These are phyloP conservation scores for Globisporangium cederbergense DNA, from an alignment of 352 stramenopile genomes.

Conservation along the genomic window DNA sequence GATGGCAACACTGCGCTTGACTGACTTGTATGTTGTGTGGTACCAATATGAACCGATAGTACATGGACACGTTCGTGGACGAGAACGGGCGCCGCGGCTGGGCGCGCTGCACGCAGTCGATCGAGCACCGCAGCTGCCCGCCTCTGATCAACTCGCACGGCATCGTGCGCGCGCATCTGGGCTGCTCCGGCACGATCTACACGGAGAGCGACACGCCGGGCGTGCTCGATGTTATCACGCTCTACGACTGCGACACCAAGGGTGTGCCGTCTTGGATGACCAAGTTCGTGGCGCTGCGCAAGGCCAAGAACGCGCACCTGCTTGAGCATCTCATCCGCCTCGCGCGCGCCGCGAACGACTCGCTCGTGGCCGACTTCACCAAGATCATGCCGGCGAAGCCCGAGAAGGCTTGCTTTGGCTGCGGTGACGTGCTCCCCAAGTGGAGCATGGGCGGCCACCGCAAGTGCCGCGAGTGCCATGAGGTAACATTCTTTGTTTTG, in stretches of 20 bases:
- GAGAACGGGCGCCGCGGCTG: constrained; percentile 52
- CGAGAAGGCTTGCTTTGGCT: constrained; percentile 42
- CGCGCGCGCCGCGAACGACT: constrained; percentile 46
- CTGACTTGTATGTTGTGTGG: background rate
- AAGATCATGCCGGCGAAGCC: constrained; percentile 22
- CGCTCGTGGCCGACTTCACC: constrained; percentile 38
- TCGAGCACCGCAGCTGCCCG: constrained; percentile 61
- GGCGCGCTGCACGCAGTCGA: constrained; percentile 58
- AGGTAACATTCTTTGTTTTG: constrained; percentile 24
- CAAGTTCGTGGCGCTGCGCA: constrained; percentile 49
- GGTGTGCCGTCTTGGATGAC: constrained; percentile 62
- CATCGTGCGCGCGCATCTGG: constrained; percentile 49
- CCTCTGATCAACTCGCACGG: constrained; percentile 45
- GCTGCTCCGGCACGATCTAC: constrained; percentile 61
- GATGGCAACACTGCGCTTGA: background rate
- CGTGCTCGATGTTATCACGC: constrained; percentile 49
- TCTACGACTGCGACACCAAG: constrained; percentile 62
- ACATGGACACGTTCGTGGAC: constrained; percentile 63
- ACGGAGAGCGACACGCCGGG: constrained; percentile 48
- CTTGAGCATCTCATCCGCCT: constrained; percentile 63
- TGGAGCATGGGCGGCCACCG: constrained; percentile 30
- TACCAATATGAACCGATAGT: constrained; percentile 12
- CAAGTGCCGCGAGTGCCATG: constrained; percentile 58
- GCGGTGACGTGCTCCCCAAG: constrained; percentile 40
- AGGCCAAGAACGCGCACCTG: constrained; percentile 58